Conservation (phyloP, 345 rosid species). For the Reutealis trisperma region DNA sequence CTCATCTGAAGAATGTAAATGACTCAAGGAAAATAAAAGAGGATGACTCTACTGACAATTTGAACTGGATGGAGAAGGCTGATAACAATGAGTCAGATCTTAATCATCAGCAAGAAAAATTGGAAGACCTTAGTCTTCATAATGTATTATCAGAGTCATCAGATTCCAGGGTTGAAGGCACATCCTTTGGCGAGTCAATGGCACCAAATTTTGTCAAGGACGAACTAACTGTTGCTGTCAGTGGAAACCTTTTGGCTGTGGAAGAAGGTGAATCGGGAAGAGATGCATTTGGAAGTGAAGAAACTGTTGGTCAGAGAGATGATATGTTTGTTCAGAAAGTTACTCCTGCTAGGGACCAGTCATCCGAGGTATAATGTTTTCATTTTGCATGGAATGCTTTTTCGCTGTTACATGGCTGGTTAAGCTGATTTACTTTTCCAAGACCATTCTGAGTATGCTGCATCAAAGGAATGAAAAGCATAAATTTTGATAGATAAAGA, state of each 20-base stretch:
- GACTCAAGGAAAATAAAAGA: slow-evolving; percentile 25
- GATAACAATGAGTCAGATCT: slow-evolving; percentile 40
- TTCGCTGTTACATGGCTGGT: not conserved
- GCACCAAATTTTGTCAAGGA: not conserved
- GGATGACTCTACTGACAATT: slow-evolving; percentile 14
- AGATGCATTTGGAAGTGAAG: slow-evolving; percentile 18
- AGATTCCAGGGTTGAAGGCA: slow-evolving; percentile 20
- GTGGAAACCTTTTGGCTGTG: not conserved
- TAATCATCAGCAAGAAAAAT: slow-evolving; percentile 40
- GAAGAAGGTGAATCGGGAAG: slow-evolving; percentile 26
- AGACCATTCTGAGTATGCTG: slow-evolving; percentile 5
- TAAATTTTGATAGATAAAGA: not conserved
- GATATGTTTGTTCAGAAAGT: slow-evolving; percentile 17
- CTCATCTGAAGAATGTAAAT: slow-evolving; percentile 29
- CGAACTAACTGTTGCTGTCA: not conserved
- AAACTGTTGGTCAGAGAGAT: slow-evolving; percentile 20
- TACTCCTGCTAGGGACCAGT: slow-evolving; percentile 23
- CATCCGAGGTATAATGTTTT: slow-evolving; percentile 44
- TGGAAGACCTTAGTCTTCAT: slow-evolving; percentile 47
- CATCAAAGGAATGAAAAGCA: slow-evolving; percentile 1
- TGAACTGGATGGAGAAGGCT: slow-evolving; percentile 20
- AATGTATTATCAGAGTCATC: slow-evolving; percentile 33
- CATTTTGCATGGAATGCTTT: slow-evolving; percentile 9
- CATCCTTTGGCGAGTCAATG: slow-evolving; percentile 13
- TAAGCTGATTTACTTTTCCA: not conserved